A percentile compares a stretch with the other conserved stretches of the same genome.
These are phyloP conservation scores for Exophiala viscosa DNA, from an alignment of 2,329 filamentous ascomycete species.

Conservation along the genomic window DNA sequence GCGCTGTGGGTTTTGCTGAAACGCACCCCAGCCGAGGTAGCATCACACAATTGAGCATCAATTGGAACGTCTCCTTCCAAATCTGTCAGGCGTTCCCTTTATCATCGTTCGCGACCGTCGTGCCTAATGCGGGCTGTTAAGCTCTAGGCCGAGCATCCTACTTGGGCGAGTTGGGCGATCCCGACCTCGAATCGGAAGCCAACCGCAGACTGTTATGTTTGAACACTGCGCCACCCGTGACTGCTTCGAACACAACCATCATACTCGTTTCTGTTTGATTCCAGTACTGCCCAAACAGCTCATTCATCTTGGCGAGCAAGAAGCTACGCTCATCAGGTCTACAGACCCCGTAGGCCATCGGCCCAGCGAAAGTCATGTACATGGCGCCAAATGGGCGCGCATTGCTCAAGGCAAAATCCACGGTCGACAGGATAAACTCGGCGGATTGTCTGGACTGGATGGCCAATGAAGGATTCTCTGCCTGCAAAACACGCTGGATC, in stretches of 20 bases:
- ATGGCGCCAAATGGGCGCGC: slow-evolving; percentile 5
- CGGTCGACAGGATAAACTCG: background rate
- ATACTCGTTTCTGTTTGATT: background rate
- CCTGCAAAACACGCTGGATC: background rate
- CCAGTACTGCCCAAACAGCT: background rate
- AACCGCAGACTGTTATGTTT: too few relatives aligned
- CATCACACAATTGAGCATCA: too few relatives aligned
- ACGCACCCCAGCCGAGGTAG: too few relatives aligned
- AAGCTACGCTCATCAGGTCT: background rate
- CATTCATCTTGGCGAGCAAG: background rate
- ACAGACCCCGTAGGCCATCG: slow-evolving; percentile 3
- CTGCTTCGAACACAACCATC: background rate
- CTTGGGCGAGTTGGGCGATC: too few relatives aligned
- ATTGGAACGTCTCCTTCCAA: too few relatives aligned
- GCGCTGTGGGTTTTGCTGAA: too few relatives aligned
- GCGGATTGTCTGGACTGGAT: slow-evolving; percentile 3
- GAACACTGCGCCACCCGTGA: background rate
- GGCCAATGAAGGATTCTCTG: background rate
- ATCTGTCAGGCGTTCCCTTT: too few relatives aligned
- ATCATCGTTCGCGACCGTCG: too few relatives aligned
- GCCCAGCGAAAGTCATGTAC: slow-evolving; percentile 7
- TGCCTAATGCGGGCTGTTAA: too few relatives aligned
- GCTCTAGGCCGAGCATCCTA: too few relatives aligned
- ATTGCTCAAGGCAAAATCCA: background rate
- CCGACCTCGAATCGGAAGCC: too few relatives aligned